Evolutionary conservation across 108 stramenopile genomes (phyloP).

Genomic region (Epithemia pelagica): DNA sequence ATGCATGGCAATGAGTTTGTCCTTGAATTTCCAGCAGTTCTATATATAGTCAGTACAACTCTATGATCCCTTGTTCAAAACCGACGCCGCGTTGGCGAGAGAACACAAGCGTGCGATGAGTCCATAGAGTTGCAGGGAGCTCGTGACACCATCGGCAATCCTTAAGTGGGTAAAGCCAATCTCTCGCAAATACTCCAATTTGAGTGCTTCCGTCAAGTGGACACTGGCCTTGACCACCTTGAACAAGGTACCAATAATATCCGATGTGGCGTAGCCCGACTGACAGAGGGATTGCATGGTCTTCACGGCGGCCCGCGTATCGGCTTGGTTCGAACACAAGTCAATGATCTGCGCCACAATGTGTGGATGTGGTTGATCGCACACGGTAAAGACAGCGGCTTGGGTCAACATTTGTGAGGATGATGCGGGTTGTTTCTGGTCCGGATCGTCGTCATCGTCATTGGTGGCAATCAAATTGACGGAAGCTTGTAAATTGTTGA

Average conservation of each 20-base stretch:
- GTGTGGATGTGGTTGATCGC: slow-evolving; percentile 98
- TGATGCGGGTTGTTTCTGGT: not conserved
- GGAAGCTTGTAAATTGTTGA: slow-evolving; percentile 97
- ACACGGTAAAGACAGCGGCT: slow-evolving; percentile 94
- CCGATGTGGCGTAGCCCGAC: slow-evolving; percentile 76
- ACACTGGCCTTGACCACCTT: slow-evolving; percentile 74
- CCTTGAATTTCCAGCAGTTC: no score
- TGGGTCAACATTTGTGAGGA: slow-evolving; percentile 53
- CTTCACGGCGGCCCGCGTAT: slow-evolving; percentile 55
- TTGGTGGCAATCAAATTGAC: slow-evolving; percentile 23
- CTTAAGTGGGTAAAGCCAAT: slow-evolving; percentile 94
- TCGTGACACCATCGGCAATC: slow-evolving; percentile 81
- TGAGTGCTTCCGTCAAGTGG: slow-evolving; percentile 72
- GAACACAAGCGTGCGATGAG: slow-evolving; percentile 66
- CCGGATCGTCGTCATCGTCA: slow-evolving; percentile 29
- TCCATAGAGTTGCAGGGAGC: slow-evolving; percentile 82
- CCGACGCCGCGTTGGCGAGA: slow-evolving; percentile 8
- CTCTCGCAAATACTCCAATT: slow-evolving; percentile 85
- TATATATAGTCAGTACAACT: no score
- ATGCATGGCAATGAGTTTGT: no score
- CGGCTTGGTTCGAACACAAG: slow-evolving; percentile 36
- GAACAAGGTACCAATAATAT: slow-evolving; percentile 95
- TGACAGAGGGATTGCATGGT: slow-evolving; percentile 47
- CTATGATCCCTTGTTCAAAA: not conserved
- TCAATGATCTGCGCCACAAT: slow-evolving; percentile 78